Base-by-base conservation (phyloP, 345 rosid genomes). In the Boechera divaricarpa region DNA sequence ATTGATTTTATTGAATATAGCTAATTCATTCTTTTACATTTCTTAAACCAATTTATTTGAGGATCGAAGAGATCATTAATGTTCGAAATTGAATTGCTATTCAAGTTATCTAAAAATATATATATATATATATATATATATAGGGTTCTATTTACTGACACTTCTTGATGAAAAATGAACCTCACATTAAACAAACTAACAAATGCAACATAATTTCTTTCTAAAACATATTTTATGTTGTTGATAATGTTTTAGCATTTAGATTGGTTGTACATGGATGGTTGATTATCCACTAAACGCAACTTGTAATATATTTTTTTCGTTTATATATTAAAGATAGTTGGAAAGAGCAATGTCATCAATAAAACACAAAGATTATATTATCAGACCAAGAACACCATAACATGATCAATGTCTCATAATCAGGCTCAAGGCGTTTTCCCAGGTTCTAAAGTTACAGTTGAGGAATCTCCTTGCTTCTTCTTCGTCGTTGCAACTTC, bases 401-500 rank as follows among this genome's bases (percentile, higher is more conserved):
- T 0, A 32, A 69, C 57, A 44, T 31, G 21, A 68, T 68, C 55
- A 59, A 49, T 51, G 24, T 68, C 55, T 75, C 47, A 49, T 49
- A 59, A 49, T 28, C 6, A 59, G 16, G 47, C 53, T 75, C 68
- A 67, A 49, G 74, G 74, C 7, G 79, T 67, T 63, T 63, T 63
- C 13, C 16, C 11, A 73, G 55, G n/a, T 24, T 66, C 58, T 44
- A 44, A 45, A 15, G 59, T 7, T 62, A 69, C 21, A 70, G 2
- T 7, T 7, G 80, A 53, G n/a, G 70, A 53, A 51, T 77, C 75
- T 13, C 65, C 80, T 45, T 26, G 80, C 63, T 62, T 63, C 75
- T 61, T 62, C 58, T 77, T 76, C 21, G 67, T 31, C 13, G 31
- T 82, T 16, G 78, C 65, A 62, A 78, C 83, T 78, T 86, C 90